Evolutionary conservation across 768 basidiomycete genomes (phyloP).

Genomic region (Suillus decipiens): DNA sequence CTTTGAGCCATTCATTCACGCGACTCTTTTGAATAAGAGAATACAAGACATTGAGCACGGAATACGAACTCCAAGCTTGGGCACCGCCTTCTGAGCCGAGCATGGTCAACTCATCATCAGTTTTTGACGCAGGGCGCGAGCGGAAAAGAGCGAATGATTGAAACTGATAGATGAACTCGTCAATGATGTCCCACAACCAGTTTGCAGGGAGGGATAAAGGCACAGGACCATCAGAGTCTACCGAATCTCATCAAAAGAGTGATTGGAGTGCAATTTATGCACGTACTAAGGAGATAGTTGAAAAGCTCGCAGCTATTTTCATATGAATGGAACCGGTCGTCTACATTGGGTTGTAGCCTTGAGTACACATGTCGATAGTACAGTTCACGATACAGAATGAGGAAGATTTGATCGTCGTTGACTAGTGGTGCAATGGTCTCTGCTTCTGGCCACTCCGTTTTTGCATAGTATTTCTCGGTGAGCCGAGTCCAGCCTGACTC

Average conservation of each 20-base stretch:
- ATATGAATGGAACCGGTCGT: constrained; percentile 97
- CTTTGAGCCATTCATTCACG: constrained; percentile 90
- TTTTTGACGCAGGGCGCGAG: constrained; percentile 79
- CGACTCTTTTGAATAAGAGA: constrained; percentile 97
- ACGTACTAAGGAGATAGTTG: constrained; percentile 92
- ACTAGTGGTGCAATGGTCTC: constrained; percentile 94
- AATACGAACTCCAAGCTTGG: constrained; percentile 97
- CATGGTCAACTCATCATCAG: constrained; percentile 85
- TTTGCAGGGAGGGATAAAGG: constrained; percentile 93
- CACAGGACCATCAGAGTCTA: constrained; percentile 94
- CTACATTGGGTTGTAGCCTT: constrained; percentile 90
- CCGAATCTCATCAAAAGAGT: background rate
- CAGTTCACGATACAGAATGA: constrained; percentile 94
- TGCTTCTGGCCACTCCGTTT: constrained; percentile 96
- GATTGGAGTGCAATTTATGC: background rate
- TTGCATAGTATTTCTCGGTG: constrained; percentile 94
- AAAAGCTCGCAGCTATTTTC: constrained; percentile 98
- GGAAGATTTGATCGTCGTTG: constrained; percentile 93
- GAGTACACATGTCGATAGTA: constrained; percentile 97
- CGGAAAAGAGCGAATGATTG: constrained; percentile 95
- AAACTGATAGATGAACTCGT: constrained; percentile 98
- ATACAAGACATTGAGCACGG: constrained; percentile 96
- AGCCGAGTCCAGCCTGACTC: constrained; percentile 97
- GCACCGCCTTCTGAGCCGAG: constrained; percentile 75
- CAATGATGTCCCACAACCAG: constrained; percentile 98